phyloP scores from a whole-genome alignment of 345 rosid genomes.

The Citrus reticulata region DNA sequence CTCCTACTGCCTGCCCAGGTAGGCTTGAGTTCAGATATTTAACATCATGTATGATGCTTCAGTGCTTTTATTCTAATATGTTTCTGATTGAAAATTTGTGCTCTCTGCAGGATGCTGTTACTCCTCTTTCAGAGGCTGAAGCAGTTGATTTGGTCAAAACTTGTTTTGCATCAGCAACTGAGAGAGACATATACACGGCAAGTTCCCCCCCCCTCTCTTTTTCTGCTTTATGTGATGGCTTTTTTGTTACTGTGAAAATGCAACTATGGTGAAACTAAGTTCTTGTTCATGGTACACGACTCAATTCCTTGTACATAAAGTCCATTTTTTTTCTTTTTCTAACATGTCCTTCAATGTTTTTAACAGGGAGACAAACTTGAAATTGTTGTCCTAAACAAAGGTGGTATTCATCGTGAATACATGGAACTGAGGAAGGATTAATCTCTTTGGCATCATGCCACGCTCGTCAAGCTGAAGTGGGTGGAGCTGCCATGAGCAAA shows the following conservation, averaged over 20 bases:
- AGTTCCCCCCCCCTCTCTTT: not conserved
- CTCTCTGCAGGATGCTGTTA: conserved; percentile 73
- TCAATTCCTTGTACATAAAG: not conserved
- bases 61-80: conserved; percentile 1
- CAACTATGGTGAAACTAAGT: not conserved
- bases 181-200: conserved; percentile 96
- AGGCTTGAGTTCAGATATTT: conserved; percentile 7
- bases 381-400: conserved; percentile 67
- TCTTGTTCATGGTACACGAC: too few relatives aligned
- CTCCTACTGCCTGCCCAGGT: conserved; percentile 85
- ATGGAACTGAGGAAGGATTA: conserved; percentile 85
- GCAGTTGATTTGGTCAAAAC: conserved; percentile 92
- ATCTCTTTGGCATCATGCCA: conserved; percentile 5
- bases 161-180: conserved; percentile 90
- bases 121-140: conserved; percentile 85
- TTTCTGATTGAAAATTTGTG: not conserved
- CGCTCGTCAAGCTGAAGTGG: not conserved
- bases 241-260: not conserved
- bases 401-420: conserved; percentile 64
- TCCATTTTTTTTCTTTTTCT: not conserved
- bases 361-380: conserved; percentile 87
- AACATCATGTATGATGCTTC: not conserved
- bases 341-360: not conserved
- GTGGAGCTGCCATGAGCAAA: not conserved
- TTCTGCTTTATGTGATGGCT: not conserved